Percentiles rank a stretch among this genome's conserved stretches.
These are phyloP conservation scores for Trichoderma sp. DNA, from an alignment of 2,329 filamentous ascomycete species.

Conservation along the genomic window DNA sequence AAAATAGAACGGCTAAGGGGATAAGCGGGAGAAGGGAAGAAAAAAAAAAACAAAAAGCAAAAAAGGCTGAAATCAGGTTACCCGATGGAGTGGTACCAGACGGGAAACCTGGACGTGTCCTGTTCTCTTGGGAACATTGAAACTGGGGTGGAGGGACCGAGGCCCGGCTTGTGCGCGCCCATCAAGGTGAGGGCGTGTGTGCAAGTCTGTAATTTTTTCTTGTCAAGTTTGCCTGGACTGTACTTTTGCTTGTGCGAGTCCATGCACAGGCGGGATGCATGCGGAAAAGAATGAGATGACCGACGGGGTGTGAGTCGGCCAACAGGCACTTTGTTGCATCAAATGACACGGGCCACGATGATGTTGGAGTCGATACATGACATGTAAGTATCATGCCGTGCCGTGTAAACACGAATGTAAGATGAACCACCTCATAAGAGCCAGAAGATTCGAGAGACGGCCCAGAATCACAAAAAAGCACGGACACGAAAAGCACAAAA, in stretches of 20 bases:
- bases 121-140: background rate
- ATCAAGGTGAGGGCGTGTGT: background rate
- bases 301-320: background rate
- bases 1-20: background rate
- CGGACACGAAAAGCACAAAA: background rate
- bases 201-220: background rate
- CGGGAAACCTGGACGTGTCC: background rate
- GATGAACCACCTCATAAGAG: background rate
- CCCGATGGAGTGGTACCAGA: background rate
- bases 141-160: background rate
- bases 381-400: background rate
- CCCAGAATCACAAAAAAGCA: background rate
- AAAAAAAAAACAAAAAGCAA: background rate
- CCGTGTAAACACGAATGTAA: background rate
- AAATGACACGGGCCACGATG: background rate
- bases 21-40: background rate
- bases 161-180: background rate
- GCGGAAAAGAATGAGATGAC: too few relatives aligned
- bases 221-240: background rate
- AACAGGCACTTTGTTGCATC: background rate
- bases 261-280: background rate
- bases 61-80: background rate
- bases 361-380: background rate
- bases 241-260: background rate
- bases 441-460: background rate